Percentiles rank a stretch among this genome's conserved stretches.
These are phyloP conservation scores for Pseudonitzschia multiseries DNA, from an alignment of 108 stramenopile genomes.

Conservation along the genomic window DNA sequence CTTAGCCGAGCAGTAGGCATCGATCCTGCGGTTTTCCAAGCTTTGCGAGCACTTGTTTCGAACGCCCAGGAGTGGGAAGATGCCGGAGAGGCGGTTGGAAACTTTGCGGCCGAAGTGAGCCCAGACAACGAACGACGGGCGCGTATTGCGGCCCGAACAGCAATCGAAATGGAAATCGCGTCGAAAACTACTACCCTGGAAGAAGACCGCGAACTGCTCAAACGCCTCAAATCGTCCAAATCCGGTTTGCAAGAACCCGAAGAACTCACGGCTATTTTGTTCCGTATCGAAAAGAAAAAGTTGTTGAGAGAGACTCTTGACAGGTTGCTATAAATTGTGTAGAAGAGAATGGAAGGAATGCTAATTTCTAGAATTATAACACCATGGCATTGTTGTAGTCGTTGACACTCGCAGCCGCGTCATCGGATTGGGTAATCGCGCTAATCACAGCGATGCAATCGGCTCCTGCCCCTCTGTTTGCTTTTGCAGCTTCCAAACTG, in stretches of 20 bases:
- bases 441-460: conserved; percentile 90
- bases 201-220: conserved; percentile 68
- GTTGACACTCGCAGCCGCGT: conserved; percentile 50
- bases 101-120: conserved; percentile 62
- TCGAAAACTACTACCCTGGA: conserved; percentile 71
- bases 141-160: conserved; percentile 59
- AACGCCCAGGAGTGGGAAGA: conserved; percentile 74
- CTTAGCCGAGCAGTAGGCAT: conserved; percentile 68
- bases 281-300: conserved; percentile 86
- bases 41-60: conserved; percentile 73
- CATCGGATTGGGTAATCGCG: conserved; percentile 74
- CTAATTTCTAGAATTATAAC: not conserved
- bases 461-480: conserved; percentile 74
- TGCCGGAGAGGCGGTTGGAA: conserved; percentile 78
- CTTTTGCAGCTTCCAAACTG: conserved; percentile 55
- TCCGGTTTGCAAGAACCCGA: conserved; percentile 42
- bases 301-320: conserved; percentile 61
- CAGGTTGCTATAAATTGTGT: conserved; percentile 32
- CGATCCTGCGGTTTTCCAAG: conserved; percentile 85
- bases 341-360: not conserved
- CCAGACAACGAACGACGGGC: conserved; percentile 70
- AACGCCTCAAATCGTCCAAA: conserved; percentile 25
- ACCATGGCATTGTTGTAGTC: conserved; percentile 64
- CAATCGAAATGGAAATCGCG: conserved; percentile 71
- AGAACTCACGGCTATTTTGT: conserved; percentile 59